phyloP scores from a whole-genome alignment of 2,329 filamentous ascomycete species.

The Colletotrichum noveboracense region DNA sequence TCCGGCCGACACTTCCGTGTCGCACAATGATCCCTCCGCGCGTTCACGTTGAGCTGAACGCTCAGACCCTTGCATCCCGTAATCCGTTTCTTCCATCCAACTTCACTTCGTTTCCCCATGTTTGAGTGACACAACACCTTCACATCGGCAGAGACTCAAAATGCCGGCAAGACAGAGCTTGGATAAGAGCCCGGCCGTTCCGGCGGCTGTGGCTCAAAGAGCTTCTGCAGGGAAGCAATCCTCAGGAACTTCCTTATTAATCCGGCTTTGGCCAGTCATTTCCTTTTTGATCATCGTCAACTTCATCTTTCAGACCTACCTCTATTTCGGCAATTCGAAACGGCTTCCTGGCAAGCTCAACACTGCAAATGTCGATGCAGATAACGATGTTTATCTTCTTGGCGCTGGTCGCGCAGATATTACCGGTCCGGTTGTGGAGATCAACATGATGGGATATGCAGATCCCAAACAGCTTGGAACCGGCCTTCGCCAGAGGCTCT shows the following conservation, averaged over 20 bases:
- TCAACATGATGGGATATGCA: conserved; percentile 91
- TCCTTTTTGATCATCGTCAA: not conserved
- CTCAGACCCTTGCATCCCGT: not conserved
- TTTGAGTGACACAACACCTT: not conserved
- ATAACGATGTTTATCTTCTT: conserved; percentile 49
- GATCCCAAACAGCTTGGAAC: conserved; percentile 79
- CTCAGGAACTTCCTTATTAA: conserved; percentile 11
- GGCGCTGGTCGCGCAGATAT: conserved; percentile 61
- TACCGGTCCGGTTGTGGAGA: conserved; percentile 79
- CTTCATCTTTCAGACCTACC: not conserved
- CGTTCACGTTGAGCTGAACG: not conserved
- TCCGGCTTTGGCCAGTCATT: not conserved
- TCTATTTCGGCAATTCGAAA: not conserved
- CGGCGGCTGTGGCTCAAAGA: not conserved
- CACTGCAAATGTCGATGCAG: not conserved
- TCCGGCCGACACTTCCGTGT: conserved; percentile 12
- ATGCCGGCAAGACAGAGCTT: conserved; percentile 9
- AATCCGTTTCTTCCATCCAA: not conserved
- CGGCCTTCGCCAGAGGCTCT: conserved; percentile 83
- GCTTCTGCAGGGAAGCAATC: not conserved
- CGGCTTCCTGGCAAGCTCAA: not conserved
- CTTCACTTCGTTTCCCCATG: conserved; percentile 6
- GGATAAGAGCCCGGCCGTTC: conserved; percentile 7
- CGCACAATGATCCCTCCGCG: not conserved
- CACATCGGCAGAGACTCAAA: not conserved